A percentile compares a stretch with the other conserved stretches of the same genome.
These are phyloP conservation scores for Dictyostelium capitatum DNA, from an alignment of 78 protist species.

Conservation along the genomic window DNA sequence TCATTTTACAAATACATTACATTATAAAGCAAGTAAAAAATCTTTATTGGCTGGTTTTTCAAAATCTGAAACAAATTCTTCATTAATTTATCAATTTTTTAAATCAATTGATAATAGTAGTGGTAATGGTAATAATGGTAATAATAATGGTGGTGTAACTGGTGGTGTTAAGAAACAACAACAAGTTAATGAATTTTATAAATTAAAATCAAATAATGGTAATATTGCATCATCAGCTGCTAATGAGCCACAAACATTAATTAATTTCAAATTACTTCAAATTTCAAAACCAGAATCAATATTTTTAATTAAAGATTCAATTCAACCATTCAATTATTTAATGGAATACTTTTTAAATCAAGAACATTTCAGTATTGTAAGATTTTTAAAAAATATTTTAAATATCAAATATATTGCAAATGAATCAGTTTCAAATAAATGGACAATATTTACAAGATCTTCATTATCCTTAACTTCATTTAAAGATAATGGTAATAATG, in stretches of 20 bases:
- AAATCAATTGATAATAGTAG: neutral
- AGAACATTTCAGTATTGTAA: constrained; percentile 63
- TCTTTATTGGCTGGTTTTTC: constrained; percentile 45
- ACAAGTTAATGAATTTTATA: neutral
- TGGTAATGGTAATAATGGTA: neutral
- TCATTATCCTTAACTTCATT: constrained; percentile 17
- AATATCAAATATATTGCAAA: neutral
- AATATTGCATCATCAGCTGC: neutral
- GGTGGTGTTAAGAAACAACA: neutral
- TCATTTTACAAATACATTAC: constrained; percentile 53
- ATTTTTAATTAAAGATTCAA: neutral
- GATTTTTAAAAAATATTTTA: constrained; percentile 38
- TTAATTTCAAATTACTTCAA: constrained; percentile 60
- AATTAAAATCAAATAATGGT: neutral
- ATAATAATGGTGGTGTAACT: neutral
- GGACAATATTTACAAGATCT: constrained; percentile 64
- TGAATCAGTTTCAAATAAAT: constrained; percentile 43
- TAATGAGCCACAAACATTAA: neutral
- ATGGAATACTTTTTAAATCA: constrained; percentile 52
- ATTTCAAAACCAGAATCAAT: constrained; percentile 60
- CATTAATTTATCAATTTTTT: constrained; percentile 1
- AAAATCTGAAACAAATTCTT: constrained; percentile 40
- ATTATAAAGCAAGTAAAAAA: neutral
- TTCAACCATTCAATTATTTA: constrained; percentile 14
- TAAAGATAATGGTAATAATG: constrained; percentile 7